Conservation (phyloP, 345 rosid genomes). For the Eucalyptus regnans region DNA sequence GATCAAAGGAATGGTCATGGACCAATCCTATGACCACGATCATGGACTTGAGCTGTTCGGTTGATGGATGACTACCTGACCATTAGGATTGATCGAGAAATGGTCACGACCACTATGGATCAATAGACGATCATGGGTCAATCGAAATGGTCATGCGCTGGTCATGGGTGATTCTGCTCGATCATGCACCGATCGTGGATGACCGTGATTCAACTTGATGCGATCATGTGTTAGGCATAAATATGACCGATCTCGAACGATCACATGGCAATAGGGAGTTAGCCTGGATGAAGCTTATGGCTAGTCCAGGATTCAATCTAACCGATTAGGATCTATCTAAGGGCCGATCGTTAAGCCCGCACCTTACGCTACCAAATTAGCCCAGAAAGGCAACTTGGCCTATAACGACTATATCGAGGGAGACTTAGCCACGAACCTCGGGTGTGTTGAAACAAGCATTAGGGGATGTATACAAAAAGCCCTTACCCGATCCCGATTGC, state of each 20-base stretch:
- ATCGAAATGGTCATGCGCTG: too few relatives aligned
- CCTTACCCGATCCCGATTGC: too few relatives aligned
- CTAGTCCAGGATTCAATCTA: too few relatives aligned
- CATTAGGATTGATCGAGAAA: fast-evolving
- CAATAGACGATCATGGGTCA: fast-evolving
- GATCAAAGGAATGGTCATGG: too few relatives aligned
- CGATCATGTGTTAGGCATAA: fast-evolving
- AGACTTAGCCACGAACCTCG: too few relatives aligned
- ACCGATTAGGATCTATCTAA: fast-evolving
- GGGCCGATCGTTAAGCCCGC: fast-evolving
- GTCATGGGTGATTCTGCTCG: fast-evolving
- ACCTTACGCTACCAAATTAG: too few relatives aligned
- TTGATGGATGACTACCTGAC: fast-evolving
- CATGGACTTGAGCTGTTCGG: fast-evolving
- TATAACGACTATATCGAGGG: fast-evolving
- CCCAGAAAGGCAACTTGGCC: too few relatives aligned
- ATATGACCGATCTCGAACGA: fast-evolving
- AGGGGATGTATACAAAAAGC: too few relatives aligned
- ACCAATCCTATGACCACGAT: too few relatives aligned
- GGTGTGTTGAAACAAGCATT: fast-evolving
- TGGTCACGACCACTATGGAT: fast-evolving
- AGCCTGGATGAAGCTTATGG: fast-evolving
- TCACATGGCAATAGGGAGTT: too few relatives aligned
- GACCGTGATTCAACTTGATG: fast-evolving
- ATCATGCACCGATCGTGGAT: fast-evolving